Base-by-base conservation (phyloP, 768 basidiomycete genomes). In the Tephrocybe sp. region DNA sequence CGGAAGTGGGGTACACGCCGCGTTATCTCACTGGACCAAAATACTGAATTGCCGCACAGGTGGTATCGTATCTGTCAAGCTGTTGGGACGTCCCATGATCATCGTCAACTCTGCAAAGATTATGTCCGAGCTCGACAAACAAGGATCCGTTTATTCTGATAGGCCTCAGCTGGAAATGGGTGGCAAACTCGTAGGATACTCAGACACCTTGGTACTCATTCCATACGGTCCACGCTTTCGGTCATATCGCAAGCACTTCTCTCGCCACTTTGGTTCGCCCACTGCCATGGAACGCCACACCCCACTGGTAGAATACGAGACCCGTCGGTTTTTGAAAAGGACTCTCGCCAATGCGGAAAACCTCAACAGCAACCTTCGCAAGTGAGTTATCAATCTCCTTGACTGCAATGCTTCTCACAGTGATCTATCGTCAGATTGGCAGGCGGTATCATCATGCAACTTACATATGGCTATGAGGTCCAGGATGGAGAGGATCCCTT, bases 401-500 rank as follows among this genome's bases (percentile, higher is more conserved):
- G 1, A 15, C 3, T 8, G n/a, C 22, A 9, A 18, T 27, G 13
- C 16, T 43, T 19, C n/a, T 18, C 22, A 21, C 5, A 18, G n/a
- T 4, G 29, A 33, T 39, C 30, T 18, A 7, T 47, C 12, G 11
- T 19, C 36, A 79, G 77, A 38, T 65, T 78, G 29, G 74, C 79
- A 12, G 80, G 81, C 3, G 70, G 72, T 9, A 74, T 82, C 34
- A 81, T 83, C 19, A 57, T 83, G 42, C 69, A 73, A 19, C 66
- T 82, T 9, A 75, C 79, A 1, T 80, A 83, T 50, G 81, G 81
- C 16, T 79, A 80, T 41, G 69, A 79, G 46, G 78, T 82, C 4
- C 69, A 73, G 52, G 80, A 82, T 16, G 68, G 70, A 9, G 59
- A 70, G 15, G 80, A 83, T 45, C 76, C 78, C 0, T 78, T 77